Evolutionary conservation across 2,329 filamentous ascomycete genomes (phyloP), one percentile per base, ranked within the genome.

Genomic region (Trematosphaeria pertusa): DNA sequence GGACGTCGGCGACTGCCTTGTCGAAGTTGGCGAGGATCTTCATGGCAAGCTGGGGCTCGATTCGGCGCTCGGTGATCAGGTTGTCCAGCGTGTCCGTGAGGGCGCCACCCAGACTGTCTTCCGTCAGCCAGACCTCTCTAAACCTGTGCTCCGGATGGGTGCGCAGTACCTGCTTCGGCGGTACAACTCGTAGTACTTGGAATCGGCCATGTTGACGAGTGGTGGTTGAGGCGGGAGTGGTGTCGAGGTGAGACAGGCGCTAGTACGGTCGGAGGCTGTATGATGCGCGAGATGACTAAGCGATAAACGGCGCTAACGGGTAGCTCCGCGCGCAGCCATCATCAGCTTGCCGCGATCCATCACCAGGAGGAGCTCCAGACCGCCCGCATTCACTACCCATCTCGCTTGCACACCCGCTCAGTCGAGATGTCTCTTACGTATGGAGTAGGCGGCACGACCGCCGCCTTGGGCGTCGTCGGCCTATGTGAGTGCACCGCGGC

Each of bases 21-120:
- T 99, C 94, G 73, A 97, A 99, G 76, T 96, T 95, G 61, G 87
- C 86, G 52, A 99, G 84, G 56, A 99, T 95, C 82, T 96, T 96
- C 91, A 99, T 97, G 39, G 94, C 94, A 34, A 99, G 85, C 78
- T 99, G 94, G 20, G 94, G 94, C 76, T 97, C 93, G 76, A 99
- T 97, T 59, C 90, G 89, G 66, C 91, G 87, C 61, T 93, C 88
- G 70, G 89, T 93, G 75, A 99, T 97, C 60, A 99, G 81, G 67
- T 96, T 91, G 76, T 99, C 94, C 65, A 99, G 91, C 44, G 92
- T 96, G 76, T 99, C 95, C 43, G 93, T 97, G 65, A 99, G 83
- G 47, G 93, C 87, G 67, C 91, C 83, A 62, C 94, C 94, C 78
- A 99, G 91, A 76, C 94, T 99, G 73, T 57, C 37, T 36, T 32